Conservation (phyloP, 2,329 filamentous ascomycete species). For the Pseudogymnoascus destructans region DNA sequence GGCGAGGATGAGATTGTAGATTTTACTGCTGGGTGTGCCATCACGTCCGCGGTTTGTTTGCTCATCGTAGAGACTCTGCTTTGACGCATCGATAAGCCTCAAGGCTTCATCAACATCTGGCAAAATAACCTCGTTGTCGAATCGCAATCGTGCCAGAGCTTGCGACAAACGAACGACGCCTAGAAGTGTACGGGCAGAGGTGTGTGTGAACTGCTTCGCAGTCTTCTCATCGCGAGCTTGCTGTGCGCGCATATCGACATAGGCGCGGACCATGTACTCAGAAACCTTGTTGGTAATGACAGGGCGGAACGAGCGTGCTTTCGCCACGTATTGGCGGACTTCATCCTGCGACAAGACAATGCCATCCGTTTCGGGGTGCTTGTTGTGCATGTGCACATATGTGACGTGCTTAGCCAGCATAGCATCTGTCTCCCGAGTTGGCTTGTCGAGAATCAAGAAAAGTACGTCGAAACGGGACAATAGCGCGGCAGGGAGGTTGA, state of each 20-base stretch:
- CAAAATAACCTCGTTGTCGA: slow-evolving; percentile 69
- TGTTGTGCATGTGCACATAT: slow-evolving; percentile 93
- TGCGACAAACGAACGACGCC: slow-evolving; percentile 88
- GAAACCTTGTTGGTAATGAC: slow-evolving; percentile 73
- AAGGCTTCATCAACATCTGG: slow-evolving; percentile 95
- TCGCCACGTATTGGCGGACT: slow-evolving; percentile 90
- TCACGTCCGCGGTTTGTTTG: slow-evolving; percentile 36
- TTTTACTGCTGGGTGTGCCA: slow-evolving; percentile 73
- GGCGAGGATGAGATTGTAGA: slow-evolving; percentile 85
- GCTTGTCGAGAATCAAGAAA: slow-evolving; percentile 92
- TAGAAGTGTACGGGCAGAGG: slow-evolving; percentile 82
- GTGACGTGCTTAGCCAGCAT: slow-evolving; percentile 92
- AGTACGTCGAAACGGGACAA: slow-evolving; percentile 95
- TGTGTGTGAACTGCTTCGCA: slow-evolving; percentile 88
- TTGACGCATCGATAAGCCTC: slow-evolving; percentile 81
- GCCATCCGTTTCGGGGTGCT: slow-evolving; percentile 66
- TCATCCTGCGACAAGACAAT: slow-evolving; percentile 86
- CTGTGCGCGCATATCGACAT: slow-evolving; percentile 84
- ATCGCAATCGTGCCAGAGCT: slow-evolving; percentile 81
- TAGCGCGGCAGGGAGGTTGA: slow-evolving; percentile 94
- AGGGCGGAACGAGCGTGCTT: slow-evolving; percentile 79
- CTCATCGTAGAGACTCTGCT: slow-evolving; percentile 75
- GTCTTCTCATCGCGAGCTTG: slow-evolving; percentile 83
- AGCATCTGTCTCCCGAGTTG: slow-evolving; percentile 76
- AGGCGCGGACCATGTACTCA: slow-evolving; percentile 94